phyloP scores from a whole-genome alignment of 225 moss, liverwort and hornwort genomes.

The Antitrichia curtipendula region DNA sequence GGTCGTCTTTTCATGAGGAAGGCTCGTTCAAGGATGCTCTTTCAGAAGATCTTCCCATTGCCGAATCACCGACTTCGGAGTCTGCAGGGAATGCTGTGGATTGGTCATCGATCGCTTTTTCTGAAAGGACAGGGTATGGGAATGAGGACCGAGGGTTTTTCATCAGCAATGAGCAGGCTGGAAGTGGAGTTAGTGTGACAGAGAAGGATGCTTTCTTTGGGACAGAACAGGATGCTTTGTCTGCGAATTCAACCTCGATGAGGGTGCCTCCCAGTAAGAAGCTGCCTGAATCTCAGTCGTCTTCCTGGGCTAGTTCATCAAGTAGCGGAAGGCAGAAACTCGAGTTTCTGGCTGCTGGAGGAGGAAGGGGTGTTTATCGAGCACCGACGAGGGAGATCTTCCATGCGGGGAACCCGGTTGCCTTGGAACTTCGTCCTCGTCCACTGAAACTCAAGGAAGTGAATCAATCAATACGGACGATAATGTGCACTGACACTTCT shows the following conservation, averaged over 20 bases:
- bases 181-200: neutral
- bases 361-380: constrained; percentile 51
- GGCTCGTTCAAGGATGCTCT: constrained; percentile 27
- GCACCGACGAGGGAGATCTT: constrained; percentile 57
- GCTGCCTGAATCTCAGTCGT: neutral
- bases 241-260: neutral
- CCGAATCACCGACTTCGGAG: constrained; percentile 30
- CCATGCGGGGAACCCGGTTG: constrained; percentile 47
- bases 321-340: neutral
- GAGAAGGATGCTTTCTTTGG: neutral
- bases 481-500: constrained; percentile 51
- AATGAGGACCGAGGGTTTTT: neutral
- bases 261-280: neutral
- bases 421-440: constrained; percentile 86
- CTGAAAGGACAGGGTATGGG: constrained; percentile 7
- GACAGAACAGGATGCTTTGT: neutral
- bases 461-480: constrained; percentile 41
- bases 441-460: constrained; percentile 51
- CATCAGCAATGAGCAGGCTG: neutral
- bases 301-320: neutral
- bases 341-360: constrained; percentile 44
- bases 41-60: constrained; percentile 24
- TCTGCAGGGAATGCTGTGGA: constrained; percentile 5
- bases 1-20: constrained; percentile 11
- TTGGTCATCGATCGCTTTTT: constrained; percentile 9